These are phyloP conservation scores for Tolypocladium tropicale DNA, from an alignment of 2,329 filamentous ascomycete species.

Conservation along the genomic window DNA sequence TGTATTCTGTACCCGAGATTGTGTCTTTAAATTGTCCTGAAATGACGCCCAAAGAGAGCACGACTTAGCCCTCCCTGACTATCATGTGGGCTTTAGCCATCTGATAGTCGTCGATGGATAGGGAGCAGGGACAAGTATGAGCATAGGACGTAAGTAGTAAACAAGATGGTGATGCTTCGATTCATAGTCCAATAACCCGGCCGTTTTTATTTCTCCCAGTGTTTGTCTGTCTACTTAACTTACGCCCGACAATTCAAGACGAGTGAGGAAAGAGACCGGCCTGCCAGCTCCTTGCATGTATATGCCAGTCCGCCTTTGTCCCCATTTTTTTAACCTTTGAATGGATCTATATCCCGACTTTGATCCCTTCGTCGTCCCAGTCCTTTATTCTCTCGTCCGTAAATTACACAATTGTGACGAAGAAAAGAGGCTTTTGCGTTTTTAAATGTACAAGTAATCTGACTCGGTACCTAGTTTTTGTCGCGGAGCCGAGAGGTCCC, in stretches of 20 bases:
- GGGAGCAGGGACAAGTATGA: not conserved
- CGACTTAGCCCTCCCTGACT: too few species aligned
- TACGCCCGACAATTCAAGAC: not conserved
- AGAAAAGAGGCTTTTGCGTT: not conserved
- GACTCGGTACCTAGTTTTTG: not conserved
- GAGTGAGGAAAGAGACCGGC: not conserved
- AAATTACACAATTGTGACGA: not conserved
- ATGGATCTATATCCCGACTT: not conserved
- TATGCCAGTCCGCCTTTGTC: not conserved
- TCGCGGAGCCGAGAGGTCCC: not conserved
- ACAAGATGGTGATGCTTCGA: not conserved
- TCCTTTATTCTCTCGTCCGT: not conserved
- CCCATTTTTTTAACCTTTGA: not conserved
- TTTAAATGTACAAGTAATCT: not conserved
- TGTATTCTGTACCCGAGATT: too few species aligned
- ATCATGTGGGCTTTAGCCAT: not conserved
- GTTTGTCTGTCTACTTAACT: not conserved
- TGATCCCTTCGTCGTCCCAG: not conserved
- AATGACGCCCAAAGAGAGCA: too few species aligned
- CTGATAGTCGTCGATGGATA: not conserved
- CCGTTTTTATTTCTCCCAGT: not conserved
- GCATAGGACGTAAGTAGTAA: not conserved
- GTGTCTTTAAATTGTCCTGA: too few species aligned
- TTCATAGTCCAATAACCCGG: not conserved
- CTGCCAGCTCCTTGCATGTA: not conserved